Evolutionary conservation across 179 eudicot species (phyloP).

Genomic region (Drosera spatulata): DNA sequence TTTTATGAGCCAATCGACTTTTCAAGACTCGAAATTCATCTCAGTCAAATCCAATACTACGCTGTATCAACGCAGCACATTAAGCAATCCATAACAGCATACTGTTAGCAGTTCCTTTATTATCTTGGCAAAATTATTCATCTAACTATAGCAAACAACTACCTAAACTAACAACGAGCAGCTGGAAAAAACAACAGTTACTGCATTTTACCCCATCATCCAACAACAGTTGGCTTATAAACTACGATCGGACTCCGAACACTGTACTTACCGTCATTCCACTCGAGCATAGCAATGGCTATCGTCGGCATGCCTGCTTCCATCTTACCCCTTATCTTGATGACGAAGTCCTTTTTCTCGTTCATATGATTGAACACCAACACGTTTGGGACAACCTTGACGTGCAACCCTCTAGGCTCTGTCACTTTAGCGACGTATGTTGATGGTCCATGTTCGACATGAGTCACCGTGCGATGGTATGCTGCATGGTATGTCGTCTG

Average conservation of each 20-base stretch:
- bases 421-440: slow-evolving; percentile 35
- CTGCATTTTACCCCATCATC: too few relatives aligned
- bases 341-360: slow-evolving; percentile 36
- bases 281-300: slow-evolving; percentile 23
- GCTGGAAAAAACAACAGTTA: too few relatives aligned
- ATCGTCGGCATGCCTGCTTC: slow-evolving; percentile 3
- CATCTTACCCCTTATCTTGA: slow-evolving; percentile 34
- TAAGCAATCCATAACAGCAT: too few relatives aligned
- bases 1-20: too few relatives aligned
- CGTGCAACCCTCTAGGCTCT: slow-evolving; percentile 21
- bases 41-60: too few relatives aligned
- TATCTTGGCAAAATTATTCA: too few relatives aligned
- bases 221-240: slow-evolving; percentile 14
- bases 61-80: too few relatives aligned
- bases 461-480: slow-evolving; percentile 48
- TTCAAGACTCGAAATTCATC: too few relatives aligned
- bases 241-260: slow-evolving; percentile 64
- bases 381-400: slow-evolving; percentile 36
- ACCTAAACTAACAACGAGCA: too few relatives aligned
- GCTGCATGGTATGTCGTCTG: slow-evolving; percentile 17
- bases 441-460: slow-evolving; percentile 30
- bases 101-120: too few relatives aligned
- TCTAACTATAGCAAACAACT: too few relatives aligned
- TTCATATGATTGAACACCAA: slow-evolving; percentile 19
- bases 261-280: slow-evolving; percentile 37